Base-by-base conservation (phyloP, 164 flowering plant species). In the Chloranthus sessilifolius region DNA sequence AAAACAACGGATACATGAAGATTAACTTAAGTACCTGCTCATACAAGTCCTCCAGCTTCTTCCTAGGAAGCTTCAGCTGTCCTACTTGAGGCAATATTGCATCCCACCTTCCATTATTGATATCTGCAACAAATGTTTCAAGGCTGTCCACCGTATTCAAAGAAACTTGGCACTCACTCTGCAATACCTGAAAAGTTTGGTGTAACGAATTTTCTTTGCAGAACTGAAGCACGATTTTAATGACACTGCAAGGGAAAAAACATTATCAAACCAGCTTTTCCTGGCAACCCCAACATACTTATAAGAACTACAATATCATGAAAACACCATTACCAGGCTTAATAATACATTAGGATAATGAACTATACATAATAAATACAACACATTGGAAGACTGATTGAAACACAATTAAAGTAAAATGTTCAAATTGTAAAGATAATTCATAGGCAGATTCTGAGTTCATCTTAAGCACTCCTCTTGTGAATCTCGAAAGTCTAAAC, bases 21-120 rank as follows among this genome's bases (percentile, higher is more conserved):
- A 48, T 10, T 28, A 50, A 10, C 28, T 12, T 9, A 38, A n/a
- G 16, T 37, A 83, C 96, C 91, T 92, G 99, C 60, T 94, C 99
- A 57, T 94, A 94, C 67, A 94, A 72, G 64, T 94, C 99, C 74
- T 94, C 97, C 28, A 94, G 62, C 60, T 84, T 94, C 71, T 88
- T 82, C 58, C 95, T 73, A 0, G 99, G 97, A 52, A 94, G 97
- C 74, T 94, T 89, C 27, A 94, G 92, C 42, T 94, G 99, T 17
- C 95, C 64, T 5, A 94, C 85, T 66, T 88, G 99, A 55, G 99
- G 99, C 67, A 94, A 65, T 43, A 94, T 74, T 2, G 96, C 79
- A 71, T 94, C 99, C 99, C 99, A 94, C 43, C 97, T 69, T 38
- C 99, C 99, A 63, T 85, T 68, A 50, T 94, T 88, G 39, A 94